Base-by-base conservation (phyloP, 2,329 filamentous ascomycete species). In the Exophiala lecanii-corni region DNA sequence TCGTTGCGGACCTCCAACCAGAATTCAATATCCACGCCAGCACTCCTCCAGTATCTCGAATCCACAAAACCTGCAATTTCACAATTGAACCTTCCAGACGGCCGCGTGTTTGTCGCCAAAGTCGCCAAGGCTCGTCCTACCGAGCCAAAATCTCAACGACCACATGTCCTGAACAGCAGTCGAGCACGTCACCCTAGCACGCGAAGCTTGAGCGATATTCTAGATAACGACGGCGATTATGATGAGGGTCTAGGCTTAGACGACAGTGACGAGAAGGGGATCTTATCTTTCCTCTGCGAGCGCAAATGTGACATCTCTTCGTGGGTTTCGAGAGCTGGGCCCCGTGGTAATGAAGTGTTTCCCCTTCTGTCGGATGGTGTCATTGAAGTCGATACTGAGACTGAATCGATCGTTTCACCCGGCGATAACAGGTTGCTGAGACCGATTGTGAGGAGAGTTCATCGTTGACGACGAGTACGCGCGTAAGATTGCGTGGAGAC, bases 1-100 rank as follows among this genome's bases (percentile, higher is more conserved):
- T 51, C 49, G 2, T 30, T 51, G 5, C 31, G 34, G 17, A 32
- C 32, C 18, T 51, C 36, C 2, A 23, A 23, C 5, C 21, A 15
- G 6, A 20, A n/a, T n/a, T 6, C 30, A 3, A 32, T 47, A 15
- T 44, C 30, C 3, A 33, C 36, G 2, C 9, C 35, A 7, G 13
- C 39, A 1, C n/a, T 51, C 9, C 18, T 44, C 21, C 17, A n/a
- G 20, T 51, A 51, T 28, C 45, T 51, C 10, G 39, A 48, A n/a
- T 9, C 30, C 12, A 32, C 12, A 7, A 45, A 30, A 3, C 44
- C 44, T 4, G 23, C 18, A 5, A 20, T 51, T 17, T 28, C 21
- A 12, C 45, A 45, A n/a, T 18, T 51, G 13, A 45, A 37, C 5
- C 23, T 51, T 9, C 48, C 48, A 3, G 38, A 41, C 13, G 44